These are phyloP conservation scores for Phytophthora citrophthora DNA, from an alignment of 352 stramenopile genomes.

Conservation along the genomic window DNA sequence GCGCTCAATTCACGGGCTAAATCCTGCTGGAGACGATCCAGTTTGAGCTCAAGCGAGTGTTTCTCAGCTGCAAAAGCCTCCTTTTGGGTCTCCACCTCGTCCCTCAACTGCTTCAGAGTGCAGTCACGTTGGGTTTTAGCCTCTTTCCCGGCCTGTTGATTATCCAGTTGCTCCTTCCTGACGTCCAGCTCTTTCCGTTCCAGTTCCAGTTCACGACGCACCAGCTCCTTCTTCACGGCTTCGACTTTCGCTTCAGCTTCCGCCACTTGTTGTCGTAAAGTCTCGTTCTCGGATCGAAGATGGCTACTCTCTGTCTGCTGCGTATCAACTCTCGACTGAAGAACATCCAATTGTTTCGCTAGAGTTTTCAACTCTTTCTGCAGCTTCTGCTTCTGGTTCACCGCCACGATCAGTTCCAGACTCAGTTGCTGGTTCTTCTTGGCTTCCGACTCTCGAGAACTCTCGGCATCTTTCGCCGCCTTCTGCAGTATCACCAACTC, in stretches of 20 bases:
- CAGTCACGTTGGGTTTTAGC: conserved; percentile 28
- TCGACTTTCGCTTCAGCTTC: conserved; percentile 40
- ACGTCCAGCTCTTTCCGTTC: conserved; percentile 45
- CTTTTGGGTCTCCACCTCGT: conserved; percentile 24
- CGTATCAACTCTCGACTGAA: conserved; percentile 22
- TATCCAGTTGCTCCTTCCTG: conserved; percentile 43
- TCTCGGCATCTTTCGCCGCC: conserved; percentile 37
- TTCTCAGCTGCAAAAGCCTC: conserved; percentile 25
- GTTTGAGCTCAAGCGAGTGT: conserved; percentile 20
- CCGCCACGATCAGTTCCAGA: conserved; percentile 66
- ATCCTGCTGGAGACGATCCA: conserved; percentile 36
- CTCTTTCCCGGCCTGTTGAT: conserved; percentile 42
- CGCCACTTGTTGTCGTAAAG: conserved; percentile 16
- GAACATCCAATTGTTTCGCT: conserved; percentile 24
- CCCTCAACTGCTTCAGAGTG: conserved; percentile 11
- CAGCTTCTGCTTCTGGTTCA: conserved; percentile 71
- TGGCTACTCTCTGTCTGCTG: conserved; percentile 12
- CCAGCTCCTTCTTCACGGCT: conserved; percentile 44
- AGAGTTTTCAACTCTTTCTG: conserved; percentile 40
- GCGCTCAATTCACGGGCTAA: conserved; percentile 25
- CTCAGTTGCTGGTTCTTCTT: conserved; percentile 79
- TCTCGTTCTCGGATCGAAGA: conserved; percentile 28
- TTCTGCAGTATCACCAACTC: conserved; percentile 51
- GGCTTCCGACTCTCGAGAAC: conserved; percentile 33
- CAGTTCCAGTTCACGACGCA: conserved; percentile 51